A percentile compares a stretch with the other conserved stretches of the same genome.
Evolutionary conservation across 2,329 filamentous ascomycete species (phyloP).

Genomic region (Phyllosticta capitalensis): DNA sequence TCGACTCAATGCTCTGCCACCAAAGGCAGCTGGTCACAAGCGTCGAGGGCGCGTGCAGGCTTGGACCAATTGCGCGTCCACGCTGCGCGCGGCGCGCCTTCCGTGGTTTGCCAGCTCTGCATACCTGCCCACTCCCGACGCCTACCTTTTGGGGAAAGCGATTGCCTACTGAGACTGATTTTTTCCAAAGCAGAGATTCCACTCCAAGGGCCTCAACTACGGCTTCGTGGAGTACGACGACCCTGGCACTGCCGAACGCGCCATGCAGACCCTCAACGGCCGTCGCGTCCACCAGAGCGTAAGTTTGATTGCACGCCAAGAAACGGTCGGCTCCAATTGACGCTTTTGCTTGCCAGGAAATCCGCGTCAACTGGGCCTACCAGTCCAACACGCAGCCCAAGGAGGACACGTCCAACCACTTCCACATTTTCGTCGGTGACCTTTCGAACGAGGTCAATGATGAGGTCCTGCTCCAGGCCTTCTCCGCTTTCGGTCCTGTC

Average conservation of each 20-base stretch:
- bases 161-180: constrained; percentile 8
- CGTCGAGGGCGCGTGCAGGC: not conserved
- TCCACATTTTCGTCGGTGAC: constrained; percentile 98
- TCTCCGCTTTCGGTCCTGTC: constrained; percentile 89
- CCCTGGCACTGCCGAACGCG: constrained; percentile 87
- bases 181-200: constrained; percentile 26
- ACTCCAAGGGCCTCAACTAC: constrained; percentile 97
- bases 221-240: constrained; percentile 99
- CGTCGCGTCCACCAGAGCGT: constrained; percentile 92
- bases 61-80: not conserved
- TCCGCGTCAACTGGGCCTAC: constrained; percentile 98
- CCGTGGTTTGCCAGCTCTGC: no score
- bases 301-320: constrained; percentile 31
- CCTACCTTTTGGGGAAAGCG: not conserved
- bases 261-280: constrained; percentile 94
- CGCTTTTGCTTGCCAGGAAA: constrained; percentile 55
- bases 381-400: constrained; percentile 91
- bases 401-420: constrained; percentile 96
- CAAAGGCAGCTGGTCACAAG: not conserved
- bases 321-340: not conserved
- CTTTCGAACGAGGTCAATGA: constrained; percentile 98
- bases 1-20: not conserved
- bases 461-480: constrained; percentile 84
- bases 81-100: not conserved
- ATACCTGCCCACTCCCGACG: no score